Conservation (phyloP, 371 early-diverging fungal genomes). For the Syncephalastrum sp. region DNA sequence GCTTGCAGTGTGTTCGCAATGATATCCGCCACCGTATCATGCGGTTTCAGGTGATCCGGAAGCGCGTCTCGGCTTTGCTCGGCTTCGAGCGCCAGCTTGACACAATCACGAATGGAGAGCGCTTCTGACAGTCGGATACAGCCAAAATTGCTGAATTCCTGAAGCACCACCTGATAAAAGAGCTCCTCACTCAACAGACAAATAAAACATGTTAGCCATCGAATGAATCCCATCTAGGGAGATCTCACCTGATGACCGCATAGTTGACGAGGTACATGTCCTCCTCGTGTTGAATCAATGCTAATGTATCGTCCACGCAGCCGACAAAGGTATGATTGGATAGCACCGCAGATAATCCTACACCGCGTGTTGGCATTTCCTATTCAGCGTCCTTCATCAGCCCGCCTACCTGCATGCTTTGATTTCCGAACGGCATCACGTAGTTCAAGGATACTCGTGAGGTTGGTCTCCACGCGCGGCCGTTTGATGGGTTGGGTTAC, state of each 20-base stretch:
- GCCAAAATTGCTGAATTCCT: slow-evolving; percentile 87
- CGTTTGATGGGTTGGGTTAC: slow-evolving; percentile 4
- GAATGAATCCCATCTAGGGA: no score
- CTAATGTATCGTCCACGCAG: slow-evolving; percentile 71
- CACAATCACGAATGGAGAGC: slow-evolving; percentile 64
- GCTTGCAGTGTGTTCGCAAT: slow-evolving; percentile 54
- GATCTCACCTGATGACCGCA: slow-evolving; percentile 59
- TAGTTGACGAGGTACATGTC: slow-evolving; percentile 82
- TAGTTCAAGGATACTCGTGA: slow-evolving; percentile 77
- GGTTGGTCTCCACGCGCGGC: slow-evolving; percentile 62
- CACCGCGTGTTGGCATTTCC: no score
- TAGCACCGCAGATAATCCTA: slow-evolving; percentile 72
- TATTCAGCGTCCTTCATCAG: background rate
- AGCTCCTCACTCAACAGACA: slow-evolving; percentile 67
- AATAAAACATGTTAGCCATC: background rate
- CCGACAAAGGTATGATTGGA: slow-evolving; percentile 88
- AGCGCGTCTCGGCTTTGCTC: slow-evolving; percentile 47
- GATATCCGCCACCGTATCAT: slow-evolving; percentile 48
- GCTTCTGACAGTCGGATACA: slow-evolving; percentile 60
- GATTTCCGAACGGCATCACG: slow-evolving; percentile 67
- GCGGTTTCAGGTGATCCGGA: slow-evolving; percentile 45
- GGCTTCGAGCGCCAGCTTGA: slow-evolving; percentile 61
- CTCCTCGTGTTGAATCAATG: slow-evolving; percentile 81
- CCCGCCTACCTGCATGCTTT: slow-evolving; percentile 53
- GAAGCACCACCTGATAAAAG: slow-evolving; percentile 83